Base-by-base conservation (phyloP, 331 rosid genomes). In the Arachis monticola region DNA sequence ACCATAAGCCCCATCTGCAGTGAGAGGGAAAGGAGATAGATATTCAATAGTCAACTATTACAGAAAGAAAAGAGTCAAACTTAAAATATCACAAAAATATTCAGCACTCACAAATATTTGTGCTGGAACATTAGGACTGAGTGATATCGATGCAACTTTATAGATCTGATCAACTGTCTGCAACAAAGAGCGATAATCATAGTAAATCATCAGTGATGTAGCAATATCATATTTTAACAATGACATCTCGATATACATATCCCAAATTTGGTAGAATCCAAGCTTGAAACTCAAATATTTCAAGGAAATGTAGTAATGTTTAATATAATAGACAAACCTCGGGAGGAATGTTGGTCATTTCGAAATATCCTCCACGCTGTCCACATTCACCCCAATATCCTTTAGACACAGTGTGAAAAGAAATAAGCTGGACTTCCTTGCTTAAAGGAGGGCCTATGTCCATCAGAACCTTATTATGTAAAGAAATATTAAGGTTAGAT, bases 371-470 rank as follows among this genome's bases (percentile, higher is more conserved):
- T 84, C 99, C 99, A 1, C 99, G 86, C 85, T 95, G 99, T 81
- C 99, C 99, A 77, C 99, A 95, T 87, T 95, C 99, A 69, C 99
- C 99, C 92, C 87, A 92, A 83, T 75, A 95, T 84, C 99, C 99
- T 83, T 95, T 95, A 32, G 99, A 95, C 70, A 92, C 97, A 0
- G 97, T 77, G 86, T 95, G 99, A 68, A 92, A 95, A 64, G 96
- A 88, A 76, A 95, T 81, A 79, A 95, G 99, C 82, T 90, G 97
- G 51, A 92, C 75, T 76, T 92, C 97, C 90, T 70, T 87, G 90
- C 97, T 95, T 10, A 85, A 13, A n/a, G 93, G 96, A 61, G 87
- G 90, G 35, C 97, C 97, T 86, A 90, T 68, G 51, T 84, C 92
- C 90, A 87, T 80, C 86, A 95, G 79, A 80, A 92, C 96, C 99